These are phyloP conservation scores for Staphylotrichum tortipilum DNA, from an alignment of 495 filamentous ascomycete species.

Conservation along the genomic window DNA sequence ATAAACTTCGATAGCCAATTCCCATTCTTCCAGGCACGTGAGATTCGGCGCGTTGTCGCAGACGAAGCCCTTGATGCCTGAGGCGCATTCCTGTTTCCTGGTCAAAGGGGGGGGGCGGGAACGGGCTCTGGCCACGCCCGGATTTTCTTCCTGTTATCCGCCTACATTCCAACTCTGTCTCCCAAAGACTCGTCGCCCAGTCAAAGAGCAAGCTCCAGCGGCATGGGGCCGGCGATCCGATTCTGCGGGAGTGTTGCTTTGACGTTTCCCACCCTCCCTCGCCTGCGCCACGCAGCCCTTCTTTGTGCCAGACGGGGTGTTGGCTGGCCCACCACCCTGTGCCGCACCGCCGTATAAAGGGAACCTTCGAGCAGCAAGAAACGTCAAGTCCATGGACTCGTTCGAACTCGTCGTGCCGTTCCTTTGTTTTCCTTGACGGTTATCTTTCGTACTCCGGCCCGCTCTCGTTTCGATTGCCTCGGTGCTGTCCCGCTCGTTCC, in stretches of 20 bases:
- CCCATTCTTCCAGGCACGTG: constrained; percentile 1
- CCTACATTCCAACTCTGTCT: constrained; percentile 16
- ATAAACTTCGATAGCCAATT: neutral
- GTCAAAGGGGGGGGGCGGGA: constrained; percentile 14
- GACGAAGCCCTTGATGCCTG: constrained; percentile 1
- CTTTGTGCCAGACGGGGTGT: constrained; percentile 10
- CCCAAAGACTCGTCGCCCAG: neutral
- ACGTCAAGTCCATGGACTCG: constrained; percentile 11
- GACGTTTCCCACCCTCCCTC: constrained; percentile 6
- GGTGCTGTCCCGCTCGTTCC: constrained; percentile 2
- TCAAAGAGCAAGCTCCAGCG: constrained; percentile 14
- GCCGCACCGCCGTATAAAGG: constrained; percentile 8
- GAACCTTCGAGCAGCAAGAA: neutral
- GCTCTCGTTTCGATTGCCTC: constrained; percentile 4
- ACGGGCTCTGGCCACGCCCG: constrained; percentile 3
- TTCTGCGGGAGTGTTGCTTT: constrained; percentile 15
- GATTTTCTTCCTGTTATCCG: neutral
- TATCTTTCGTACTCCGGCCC: constrained; percentile 2
- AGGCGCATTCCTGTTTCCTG: constrained; percentile 15
- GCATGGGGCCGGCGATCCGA: constrained; percentile 10
- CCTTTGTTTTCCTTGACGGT: constrained; percentile 23
- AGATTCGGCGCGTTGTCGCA: constrained; percentile 4
- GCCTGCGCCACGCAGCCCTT: constrained; percentile 9
- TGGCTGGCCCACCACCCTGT: constrained; percentile 1
- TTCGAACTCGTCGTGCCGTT: constrained; percentile 12